Evolutionary conservation across 139 green algal species (phyloP).

Genomic region (Pleodorina starrii): DNA sequence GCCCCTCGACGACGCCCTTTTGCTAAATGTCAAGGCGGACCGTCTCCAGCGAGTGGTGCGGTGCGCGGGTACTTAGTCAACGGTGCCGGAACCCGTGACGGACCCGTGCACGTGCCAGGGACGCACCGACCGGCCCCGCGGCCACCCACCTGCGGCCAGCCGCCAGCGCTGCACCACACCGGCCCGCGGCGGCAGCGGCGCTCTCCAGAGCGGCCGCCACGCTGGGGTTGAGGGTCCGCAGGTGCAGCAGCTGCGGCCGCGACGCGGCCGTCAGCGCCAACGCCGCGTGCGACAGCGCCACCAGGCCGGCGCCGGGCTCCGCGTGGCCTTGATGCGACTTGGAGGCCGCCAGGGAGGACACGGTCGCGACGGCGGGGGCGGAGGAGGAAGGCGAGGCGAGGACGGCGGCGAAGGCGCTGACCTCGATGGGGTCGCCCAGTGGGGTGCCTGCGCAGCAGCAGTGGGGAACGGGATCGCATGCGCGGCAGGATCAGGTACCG

Average conservation of each 20-base stretch:
- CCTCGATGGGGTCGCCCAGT: slow-evolving; percentile 85
- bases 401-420: slow-evolving; percentile 58
- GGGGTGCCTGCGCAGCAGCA: slow-evolving; percentile 68
- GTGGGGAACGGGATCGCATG: too few species aligned
- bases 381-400: background rate
- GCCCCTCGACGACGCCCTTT: too few species aligned
- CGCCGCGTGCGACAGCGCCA: slow-evolving; percentile 69
- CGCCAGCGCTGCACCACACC: background rate
- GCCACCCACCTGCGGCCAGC: slow-evolving; percentile 18
- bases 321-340: slow-evolving; percentile 73
- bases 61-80: too few species aligned
- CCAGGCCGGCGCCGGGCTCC: slow-evolving; percentile 81
- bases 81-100: too few species aligned
- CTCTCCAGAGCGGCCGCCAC: slow-evolving; percentile 19
- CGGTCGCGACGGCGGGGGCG: slow-evolving; percentile 24
- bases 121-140: too few species aligned
- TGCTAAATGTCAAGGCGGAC: too few species aligned
- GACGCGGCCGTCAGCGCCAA: background rate
- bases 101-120: too few species aligned
- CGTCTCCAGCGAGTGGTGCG: too few species aligned
- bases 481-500: too few species aligned
- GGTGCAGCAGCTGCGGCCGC: slow-evolving; percentile 70
- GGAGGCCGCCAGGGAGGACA: slow-evolving; percentile 35
- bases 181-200: background rate
- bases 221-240: slow-evolving; percentile 72